phyloP scores from a whole-genome alignment of 2,329 filamentous ascomycete species.

The Pestalotiopsis sp. region DNA sequence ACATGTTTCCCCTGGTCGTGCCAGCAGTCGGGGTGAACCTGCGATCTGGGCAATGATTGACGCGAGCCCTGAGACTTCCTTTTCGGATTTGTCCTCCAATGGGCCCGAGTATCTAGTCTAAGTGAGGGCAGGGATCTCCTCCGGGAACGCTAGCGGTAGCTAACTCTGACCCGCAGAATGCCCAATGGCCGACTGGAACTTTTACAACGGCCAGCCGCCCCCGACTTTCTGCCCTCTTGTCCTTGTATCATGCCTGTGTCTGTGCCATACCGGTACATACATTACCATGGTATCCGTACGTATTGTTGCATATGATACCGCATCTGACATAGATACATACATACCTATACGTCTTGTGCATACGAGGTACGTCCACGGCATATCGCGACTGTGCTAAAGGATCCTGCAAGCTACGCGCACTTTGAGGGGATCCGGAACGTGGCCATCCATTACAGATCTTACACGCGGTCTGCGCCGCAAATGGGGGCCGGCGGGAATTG shows the following conservation, averaged over 20 bases:
- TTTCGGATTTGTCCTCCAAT: constrained; percentile 6
- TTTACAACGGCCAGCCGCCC: background rate
- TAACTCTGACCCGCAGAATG: background rate
- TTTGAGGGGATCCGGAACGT: background rate
- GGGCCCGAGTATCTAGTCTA: background rate
- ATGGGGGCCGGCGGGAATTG: background rate
- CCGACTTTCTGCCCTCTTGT: background rate
- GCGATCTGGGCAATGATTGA: constrained; percentile 1
- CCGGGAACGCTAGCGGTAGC: background rate
- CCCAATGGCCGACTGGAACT: background rate
- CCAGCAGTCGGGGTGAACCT: background rate
- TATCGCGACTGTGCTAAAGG: background rate
- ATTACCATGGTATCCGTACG: too few relatives aligned
- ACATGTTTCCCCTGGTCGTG: background rate
- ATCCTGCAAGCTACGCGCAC: background rate
- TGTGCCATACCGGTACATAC: too few relatives aligned
- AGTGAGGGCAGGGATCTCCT: background rate
- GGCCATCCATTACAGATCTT: background rate
- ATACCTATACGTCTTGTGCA: too few relatives aligned
- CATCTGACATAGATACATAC: too few relatives aligned
- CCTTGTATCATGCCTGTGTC: too few relatives aligned
- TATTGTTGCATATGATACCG: too few relatives aligned
- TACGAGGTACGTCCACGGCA: too few relatives aligned
- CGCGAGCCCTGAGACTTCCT: background rate
- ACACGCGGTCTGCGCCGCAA: background rate